A percentile compares a stretch with the other conserved stretches of the same genome.
Evolutionary conservation across 1,284 basidiomycete genomes (phyloP).

Genomic region (Phlebopus sp.): DNA sequence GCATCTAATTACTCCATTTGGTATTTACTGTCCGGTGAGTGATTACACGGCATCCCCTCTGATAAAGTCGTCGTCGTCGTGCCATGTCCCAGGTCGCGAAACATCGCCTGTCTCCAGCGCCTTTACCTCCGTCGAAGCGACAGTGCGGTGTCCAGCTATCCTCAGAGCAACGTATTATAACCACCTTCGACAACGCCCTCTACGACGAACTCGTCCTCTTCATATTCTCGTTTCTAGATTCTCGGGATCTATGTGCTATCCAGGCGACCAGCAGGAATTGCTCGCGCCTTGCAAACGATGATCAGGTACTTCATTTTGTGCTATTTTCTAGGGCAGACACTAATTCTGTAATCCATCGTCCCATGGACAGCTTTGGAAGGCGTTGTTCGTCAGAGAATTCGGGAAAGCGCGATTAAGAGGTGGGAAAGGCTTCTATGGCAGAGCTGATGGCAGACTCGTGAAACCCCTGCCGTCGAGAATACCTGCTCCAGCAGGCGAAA

Average conservation of each 20-base stretch:
- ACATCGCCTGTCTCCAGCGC: constrained; percentile 46
- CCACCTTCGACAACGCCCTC: constrained; percentile 53
- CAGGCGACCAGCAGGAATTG: constrained; percentile 66
- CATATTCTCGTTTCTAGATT: constrained; percentile 69
- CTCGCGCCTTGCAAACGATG: constrained; percentile 58
- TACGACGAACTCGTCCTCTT: constrained; percentile 74
- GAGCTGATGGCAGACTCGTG: constrained; percentile 55
- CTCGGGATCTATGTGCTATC: constrained; percentile 60
- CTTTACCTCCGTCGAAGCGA: constrained; percentile 59
- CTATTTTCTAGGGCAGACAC: constrained; percentile 7
- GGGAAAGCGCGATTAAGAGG: constrained; percentile 67
- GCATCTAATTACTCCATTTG: too few relatives aligned
- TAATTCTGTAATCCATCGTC: neutral
- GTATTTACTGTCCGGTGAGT: too few relatives aligned
- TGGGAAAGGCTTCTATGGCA: constrained; percentile 54
- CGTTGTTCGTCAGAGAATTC: constrained; percentile 57
- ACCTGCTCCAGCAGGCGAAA: constrained; percentile 28
- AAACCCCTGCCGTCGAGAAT: constrained; percentile 57
- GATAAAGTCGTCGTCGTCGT: neutral
- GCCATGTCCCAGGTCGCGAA: constrained; percentile 47
- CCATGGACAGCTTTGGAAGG: constrained; percentile 54
- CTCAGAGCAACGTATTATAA: constrained; percentile 11
- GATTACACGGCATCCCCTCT: too few relatives aligned
- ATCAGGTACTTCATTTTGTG: constrained; percentile 42
- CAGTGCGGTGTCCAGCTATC: constrained; percentile 32